phyloP scores from a whole-genome alignment of 768 basidiomycete species.

The Lactifluus hygrophoroides region DNA sequence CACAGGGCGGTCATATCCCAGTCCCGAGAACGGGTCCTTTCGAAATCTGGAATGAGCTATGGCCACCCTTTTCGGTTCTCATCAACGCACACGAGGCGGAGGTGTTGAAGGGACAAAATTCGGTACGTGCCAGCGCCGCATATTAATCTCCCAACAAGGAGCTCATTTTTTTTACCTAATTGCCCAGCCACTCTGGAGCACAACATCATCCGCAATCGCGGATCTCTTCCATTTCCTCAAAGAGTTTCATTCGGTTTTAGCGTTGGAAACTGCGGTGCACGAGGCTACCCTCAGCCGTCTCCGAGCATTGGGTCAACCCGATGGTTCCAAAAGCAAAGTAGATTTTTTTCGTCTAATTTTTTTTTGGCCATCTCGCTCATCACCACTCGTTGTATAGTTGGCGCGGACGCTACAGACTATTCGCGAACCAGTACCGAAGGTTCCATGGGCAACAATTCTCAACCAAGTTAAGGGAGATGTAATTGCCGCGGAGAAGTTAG shows the following conservation, averaged over 20 bases:
- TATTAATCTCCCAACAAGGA: constrained; percentile 2
- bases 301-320: constrained; percentile 37
- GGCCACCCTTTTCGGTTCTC: constrained; percentile 59
- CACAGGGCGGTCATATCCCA: constrained; percentile 4
- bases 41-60: constrained; percentile 67
- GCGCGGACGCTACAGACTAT: constrained; percentile 44
- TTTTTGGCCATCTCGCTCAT: constrained; percentile 1
- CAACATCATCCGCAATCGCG: constrained; percentile 52
- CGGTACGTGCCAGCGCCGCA: constrained; percentile 19
- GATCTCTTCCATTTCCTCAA: constrained; percentile 59
- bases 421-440: constrained; percentile 42
- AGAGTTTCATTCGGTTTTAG: constrained; percentile 43
- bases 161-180: not conserved
- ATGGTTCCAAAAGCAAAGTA: constrained; percentile 25
- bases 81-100: constrained; percentile 43
- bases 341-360: not conserved
- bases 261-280: constrained; percentile 45
- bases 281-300: constrained; percentile 43
- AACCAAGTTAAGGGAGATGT: constrained; percentile 56
- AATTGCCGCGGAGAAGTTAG: constrained; percentile 60
- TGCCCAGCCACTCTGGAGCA: constrained; percentile 42
- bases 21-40: constrained; percentile 25
- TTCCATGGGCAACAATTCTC: constrained; percentile 38
- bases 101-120: constrained; percentile 30
- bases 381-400: constrained; percentile 33